These are phyloP conservation scores for Auriscalpium orientale DNA, from an alignment of 768 basidiomycete genomes.

Conservation along the genomic window DNA sequence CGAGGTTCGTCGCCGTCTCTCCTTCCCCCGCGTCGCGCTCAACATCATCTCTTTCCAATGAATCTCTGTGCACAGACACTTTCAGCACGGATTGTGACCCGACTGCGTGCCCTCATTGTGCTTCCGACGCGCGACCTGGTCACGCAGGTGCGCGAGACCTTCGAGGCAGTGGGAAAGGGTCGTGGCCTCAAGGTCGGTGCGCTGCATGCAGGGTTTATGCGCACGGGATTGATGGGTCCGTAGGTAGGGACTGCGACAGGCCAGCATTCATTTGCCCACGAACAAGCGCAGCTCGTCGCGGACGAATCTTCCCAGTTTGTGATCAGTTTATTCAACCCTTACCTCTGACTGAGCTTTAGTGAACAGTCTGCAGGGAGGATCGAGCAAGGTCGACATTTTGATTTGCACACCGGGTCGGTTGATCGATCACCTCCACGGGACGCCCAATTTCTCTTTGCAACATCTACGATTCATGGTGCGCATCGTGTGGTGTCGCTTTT, in stretches of 20 bases:
- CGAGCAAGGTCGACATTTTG: slow-evolving; percentile 86
- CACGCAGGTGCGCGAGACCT: slow-evolving; percentile 83
- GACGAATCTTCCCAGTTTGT: slow-evolving; percentile 48
- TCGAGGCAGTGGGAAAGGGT: slow-evolving; percentile 79
- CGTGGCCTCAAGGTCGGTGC: slow-evolving; percentile 71
- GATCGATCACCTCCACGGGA: slow-evolving; percentile 87
- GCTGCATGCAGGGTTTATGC: background rate
- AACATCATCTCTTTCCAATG: background rate
- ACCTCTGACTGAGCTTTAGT: background rate
- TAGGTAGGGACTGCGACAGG: slow-evolving; percentile 81
- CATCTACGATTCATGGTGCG: slow-evolving; percentile 90
- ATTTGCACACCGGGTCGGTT: slow-evolving; percentile 94
- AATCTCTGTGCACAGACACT: slow-evolving; percentile 45
- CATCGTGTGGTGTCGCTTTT: slow-evolving; percentile 2
- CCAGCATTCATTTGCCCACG: slow-evolving; percentile 89
- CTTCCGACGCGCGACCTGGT: slow-evolving; percentile 94
- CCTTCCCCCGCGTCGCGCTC: background rate
- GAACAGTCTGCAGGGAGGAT: slow-evolving; percentile 71
- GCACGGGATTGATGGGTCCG: background rate
- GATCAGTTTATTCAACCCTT: background rate
- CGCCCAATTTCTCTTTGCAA: slow-evolving; percentile 85
- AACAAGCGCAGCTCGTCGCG: slow-evolving; percentile 74
- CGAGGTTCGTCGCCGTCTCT: slow-evolving; percentile 43
- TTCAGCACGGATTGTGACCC: slow-evolving; percentile 66
- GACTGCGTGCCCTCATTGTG: slow-evolving; percentile 81